Evolutionary conservation across 2,329 filamentous ascomycete species (phyloP).

Genomic region (Ilyonectria sp.): DNA sequence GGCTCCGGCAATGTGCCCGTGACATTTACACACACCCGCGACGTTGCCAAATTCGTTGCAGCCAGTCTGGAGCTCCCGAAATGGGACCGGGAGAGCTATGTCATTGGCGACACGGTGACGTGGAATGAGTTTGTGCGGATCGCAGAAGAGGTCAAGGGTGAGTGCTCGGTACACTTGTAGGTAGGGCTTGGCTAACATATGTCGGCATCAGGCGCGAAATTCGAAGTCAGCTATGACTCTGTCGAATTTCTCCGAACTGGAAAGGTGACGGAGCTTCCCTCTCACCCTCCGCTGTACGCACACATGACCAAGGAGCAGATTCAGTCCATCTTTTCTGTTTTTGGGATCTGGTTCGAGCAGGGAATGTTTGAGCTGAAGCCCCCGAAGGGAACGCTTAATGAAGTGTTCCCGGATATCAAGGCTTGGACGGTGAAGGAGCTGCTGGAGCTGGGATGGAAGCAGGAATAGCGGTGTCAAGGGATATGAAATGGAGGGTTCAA

Average conservation of each 20-base stretch:
- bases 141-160: conserved; percentile 53
- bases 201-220: conserved; percentile 53
- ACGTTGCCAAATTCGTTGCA: conserved; percentile 63
- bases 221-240: conserved; percentile 55
- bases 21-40: conserved; percentile 63
- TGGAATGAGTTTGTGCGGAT: conserved; percentile 59
- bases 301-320: conserved; percentile 47
- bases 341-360: conserved; percentile 35
- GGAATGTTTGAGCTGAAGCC: conserved; percentile 44
- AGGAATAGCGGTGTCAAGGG: background rate
- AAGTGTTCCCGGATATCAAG: conserved; percentile 19
- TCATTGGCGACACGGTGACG: conserved; percentile 58
- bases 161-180: background rate
- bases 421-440: conserved; percentile 5
- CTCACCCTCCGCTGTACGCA: conserved; percentile 41
- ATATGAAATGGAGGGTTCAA: background rate
- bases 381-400: conserved; percentile 6
- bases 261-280: conserved; percentile 52
- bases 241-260: conserved; percentile 53
- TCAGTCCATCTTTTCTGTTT: conserved; percentile 32
- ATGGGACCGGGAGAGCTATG: conserved; percentile 57
- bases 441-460: background rate
- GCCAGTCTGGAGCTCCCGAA: conserved; percentile 56
- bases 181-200: background rate
- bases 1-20: conserved; percentile 60